Base-by-base conservation (phyloP, 176 grass and related monocot genomes). In the Puccinellia tenuiflora region DNA sequence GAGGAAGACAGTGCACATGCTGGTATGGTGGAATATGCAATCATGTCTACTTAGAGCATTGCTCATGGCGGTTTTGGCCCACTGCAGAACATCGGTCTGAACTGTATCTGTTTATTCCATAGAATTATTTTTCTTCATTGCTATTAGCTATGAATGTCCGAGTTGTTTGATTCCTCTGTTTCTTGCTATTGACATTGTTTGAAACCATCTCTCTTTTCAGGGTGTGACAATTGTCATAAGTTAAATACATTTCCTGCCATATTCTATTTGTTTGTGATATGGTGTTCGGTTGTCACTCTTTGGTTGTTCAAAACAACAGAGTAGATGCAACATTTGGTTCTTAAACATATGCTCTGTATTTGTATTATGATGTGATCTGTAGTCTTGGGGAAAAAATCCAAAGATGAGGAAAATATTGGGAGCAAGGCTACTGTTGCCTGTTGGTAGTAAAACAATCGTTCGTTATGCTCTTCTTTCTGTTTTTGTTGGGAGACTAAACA, bases 1-100 rank as follows among this genome's bases (percentile, higher is more conserved):
- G 79, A 66, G 31, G 55, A 26, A 80, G 81, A 18, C 0, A 77
- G 29, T 55, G 22, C 21, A 63, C 40, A 10, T 51, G 22, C 68
- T 63, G 70, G 57, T 52, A 89, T 94, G 86, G 78, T 82, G 77
- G 84, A 87, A 46, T 94, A 62, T 91, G 26, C 4, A 37, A 63
- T 13, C 20, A 50, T 34, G 31, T 78, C 28, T 43, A 20, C 25
- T 24, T 74, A 6, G 61, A n/a, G 38, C 48, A 33, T 74, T 75
- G 57, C 28, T 42, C 4, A 25, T 39, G 55, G 53, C 1, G n/a
- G 24, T 46, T 62, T 35, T 26, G 8, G 10, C 9, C 37, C 7
- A 20, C 39, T 10, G 17, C 39, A 79, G 57, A 48, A 80, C 40
- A 80, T 87, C 70, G 8, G 50, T 76, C 50, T 84, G 22, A 78